phyloP scores from a whole-genome alignment of 768 basidiomycete genomes.

The Mycena indigotica region DNA sequence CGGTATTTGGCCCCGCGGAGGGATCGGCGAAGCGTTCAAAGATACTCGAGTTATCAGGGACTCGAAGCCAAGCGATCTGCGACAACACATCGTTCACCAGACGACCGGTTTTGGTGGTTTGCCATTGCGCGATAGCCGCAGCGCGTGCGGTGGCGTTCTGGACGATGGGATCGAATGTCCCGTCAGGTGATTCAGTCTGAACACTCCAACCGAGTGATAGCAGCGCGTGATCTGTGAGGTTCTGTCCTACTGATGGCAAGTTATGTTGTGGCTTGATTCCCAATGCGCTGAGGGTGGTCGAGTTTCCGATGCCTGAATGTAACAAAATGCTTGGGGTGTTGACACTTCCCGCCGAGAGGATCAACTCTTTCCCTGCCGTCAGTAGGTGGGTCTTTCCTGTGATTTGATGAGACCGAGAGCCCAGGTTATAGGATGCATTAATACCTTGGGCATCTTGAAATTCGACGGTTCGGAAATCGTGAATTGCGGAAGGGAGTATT shows the following conservation, averaged over 20 bases:
- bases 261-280: slow-evolving; percentile 9
- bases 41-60: slow-evolving; percentile 24
- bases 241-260: slow-evolving; percentile 27
- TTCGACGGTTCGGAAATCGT: slow-evolving; percentile 16
- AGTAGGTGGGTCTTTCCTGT: background rate
- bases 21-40: slow-evolving; percentile 29
- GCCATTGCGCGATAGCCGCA: slow-evolving; percentile 24
- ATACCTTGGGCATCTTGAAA: background rate
- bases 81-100: slow-evolving; percentile 26
- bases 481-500: slow-evolving; percentile 6
- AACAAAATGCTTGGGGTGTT: background rate
- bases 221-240: slow-evolving; percentile 26
- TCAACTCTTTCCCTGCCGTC: background rate
- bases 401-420: background rate
- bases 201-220: slow-evolving; percentile 18
- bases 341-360: background rate
- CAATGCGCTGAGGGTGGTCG: slow-evolving; percentile 75
- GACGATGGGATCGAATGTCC: slow-evolving; percentile 20
- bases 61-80: slow-evolving; percentile 32
- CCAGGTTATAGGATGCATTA: background rate
- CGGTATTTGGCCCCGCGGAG: slow-evolving; percentile 30
- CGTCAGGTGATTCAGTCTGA: slow-evolving; percentile 12
- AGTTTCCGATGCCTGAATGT: slow-evolving; percentile 36
- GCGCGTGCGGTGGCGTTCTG: slow-evolving; percentile 16
- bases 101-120: slow-evolving; percentile 26